A percentile compares a stretch with the other conserved stretches of the same genome.
Conservation (phyloP, 768 basidiomycete species). For the Cystobasidium ongulense region DNA sequence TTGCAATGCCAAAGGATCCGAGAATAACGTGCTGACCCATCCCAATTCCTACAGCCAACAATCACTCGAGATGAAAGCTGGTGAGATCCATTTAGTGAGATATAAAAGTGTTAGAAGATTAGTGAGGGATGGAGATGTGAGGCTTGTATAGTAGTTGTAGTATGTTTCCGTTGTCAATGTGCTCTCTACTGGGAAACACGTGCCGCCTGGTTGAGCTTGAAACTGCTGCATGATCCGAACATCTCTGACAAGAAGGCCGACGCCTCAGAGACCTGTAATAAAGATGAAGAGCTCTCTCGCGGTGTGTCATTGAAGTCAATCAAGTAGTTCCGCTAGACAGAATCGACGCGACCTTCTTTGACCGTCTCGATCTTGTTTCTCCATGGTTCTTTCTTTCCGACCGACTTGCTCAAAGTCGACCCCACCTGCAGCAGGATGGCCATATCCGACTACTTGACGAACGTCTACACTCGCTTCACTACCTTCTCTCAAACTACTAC, state of each 20-base stretch:
- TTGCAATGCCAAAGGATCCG: too few relatives aligned
- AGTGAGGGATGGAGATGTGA: conserved; percentile 62
- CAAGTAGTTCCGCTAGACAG: too few relatives aligned
- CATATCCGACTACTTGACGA: not conserved
- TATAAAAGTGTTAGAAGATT: conserved; percentile 70
- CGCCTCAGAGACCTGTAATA: too few relatives aligned
- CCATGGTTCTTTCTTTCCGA: too few relatives aligned
- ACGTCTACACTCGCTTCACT: not conserved
- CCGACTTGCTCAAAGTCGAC: too few relatives aligned
- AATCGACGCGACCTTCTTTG: too few relatives aligned
- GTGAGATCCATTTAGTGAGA: conserved; percentile 69
- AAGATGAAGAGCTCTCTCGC: too few relatives aligned
- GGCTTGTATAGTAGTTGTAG: conserved; percentile 56
- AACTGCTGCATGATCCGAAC: too few relatives aligned
- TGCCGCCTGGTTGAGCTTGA: too few relatives aligned
- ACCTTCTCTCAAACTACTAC: not conserved
- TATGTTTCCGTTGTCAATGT: not conserved
- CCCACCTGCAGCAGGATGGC: not conserved
- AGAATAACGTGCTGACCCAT: not conserved
- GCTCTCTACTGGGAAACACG: not conserved
- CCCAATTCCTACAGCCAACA: conserved; percentile 54
- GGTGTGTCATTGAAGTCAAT: too few relatives aligned
- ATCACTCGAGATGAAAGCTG: conserved; percentile 64
- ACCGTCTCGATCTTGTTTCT: too few relatives aligned
- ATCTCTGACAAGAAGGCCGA: too few relatives aligned